phyloP scores from a whole-genome alignment of 148 eudicot genomes.

The Spergularia bocconei region DNA sequence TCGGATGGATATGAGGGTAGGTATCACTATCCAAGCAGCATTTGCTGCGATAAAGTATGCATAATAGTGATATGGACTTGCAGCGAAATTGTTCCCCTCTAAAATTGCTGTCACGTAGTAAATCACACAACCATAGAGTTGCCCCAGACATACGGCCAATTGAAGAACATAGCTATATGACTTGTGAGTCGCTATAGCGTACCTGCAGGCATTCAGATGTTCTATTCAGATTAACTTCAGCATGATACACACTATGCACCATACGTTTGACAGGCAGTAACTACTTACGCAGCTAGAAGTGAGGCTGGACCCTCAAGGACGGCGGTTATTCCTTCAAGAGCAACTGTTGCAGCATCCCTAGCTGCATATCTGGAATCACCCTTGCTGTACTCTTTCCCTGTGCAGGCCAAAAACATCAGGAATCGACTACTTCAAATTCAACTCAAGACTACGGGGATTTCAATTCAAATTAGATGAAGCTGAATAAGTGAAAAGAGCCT shows the following conservation, averaged over 20 bases:
- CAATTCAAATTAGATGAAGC: background rate
- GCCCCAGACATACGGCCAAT: constrained; percentile 67
- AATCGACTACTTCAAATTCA: background rate
- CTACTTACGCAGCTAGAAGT: constrained; percentile 74
- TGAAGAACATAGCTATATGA: constrained; percentile 79
- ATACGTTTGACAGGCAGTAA: background rate
- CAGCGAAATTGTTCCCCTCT: constrained; percentile 76
- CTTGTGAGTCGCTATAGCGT: constrained; percentile 73
- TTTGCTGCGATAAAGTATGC: constrained; percentile 70
- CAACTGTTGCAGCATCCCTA: constrained; percentile 61
- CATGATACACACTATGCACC: too few relatives aligned
- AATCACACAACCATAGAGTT: constrained; percentile 76
- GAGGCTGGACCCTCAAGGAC: constrained; percentile 86
- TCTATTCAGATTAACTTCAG: background rate
- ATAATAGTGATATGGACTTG: constrained; percentile 49
- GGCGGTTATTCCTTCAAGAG: constrained; percentile 82
- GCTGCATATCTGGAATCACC: constrained; percentile 93
- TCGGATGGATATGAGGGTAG: constrained; percentile 51
- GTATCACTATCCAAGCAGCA: constrained; percentile 69
- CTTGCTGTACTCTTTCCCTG: constrained; percentile 97
- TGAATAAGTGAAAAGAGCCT: constrained; percentile 27
- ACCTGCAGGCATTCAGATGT: constrained; percentile 40
- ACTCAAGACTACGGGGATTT: background rate
- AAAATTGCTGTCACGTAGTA: constrained; percentile 69
- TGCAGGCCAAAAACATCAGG: background rate